Evolutionary conservation across 2,329 filamentous ascomycete genomes (phyloP).

Genomic region (Seiridium cupressi): DNA sequence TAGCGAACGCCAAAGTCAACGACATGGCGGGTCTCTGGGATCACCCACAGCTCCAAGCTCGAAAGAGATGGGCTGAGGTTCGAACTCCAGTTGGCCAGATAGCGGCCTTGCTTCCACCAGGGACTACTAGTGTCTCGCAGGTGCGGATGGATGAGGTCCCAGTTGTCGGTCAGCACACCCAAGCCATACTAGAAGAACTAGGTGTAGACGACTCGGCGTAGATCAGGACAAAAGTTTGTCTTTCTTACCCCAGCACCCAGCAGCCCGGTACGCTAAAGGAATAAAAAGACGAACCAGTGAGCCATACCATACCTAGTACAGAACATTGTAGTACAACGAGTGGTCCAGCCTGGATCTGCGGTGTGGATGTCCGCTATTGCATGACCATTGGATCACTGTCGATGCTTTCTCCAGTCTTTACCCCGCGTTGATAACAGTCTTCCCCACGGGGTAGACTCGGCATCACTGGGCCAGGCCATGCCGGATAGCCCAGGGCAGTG

Average conservation of each 20-base stretch:
- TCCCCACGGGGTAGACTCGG: neutral
- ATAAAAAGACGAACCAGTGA: too few relatives aligned
- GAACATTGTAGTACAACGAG: neutral
- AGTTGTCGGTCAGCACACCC: constrained; percentile 48
- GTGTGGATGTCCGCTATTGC: neutral
- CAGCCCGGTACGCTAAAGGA: too few relatives aligned
- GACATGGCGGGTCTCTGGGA: constrained; percentile 54
- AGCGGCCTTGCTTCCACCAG: constrained; percentile 49
- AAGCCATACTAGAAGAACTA: constrained; percentile 43
- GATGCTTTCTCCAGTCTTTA: neutral
- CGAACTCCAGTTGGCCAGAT: constrained; percentile 44
- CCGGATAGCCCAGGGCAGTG: too few relatives aligned
- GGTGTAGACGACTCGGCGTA: constrained; percentile 23
- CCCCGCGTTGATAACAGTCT: neutral
- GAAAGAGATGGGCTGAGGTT: constrained; percentile 50
- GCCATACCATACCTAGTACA: neutral
- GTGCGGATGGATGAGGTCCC: constrained; percentile 44
- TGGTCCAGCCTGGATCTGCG: neutral
- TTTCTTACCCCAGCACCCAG: neutral
- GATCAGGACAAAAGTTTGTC: neutral
- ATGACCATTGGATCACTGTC: neutral
- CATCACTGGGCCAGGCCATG: neutral
- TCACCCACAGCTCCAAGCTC: constrained; percentile 49
- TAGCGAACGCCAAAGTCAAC: constrained; percentile 55
- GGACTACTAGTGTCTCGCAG: constrained; percentile 24